phyloP scores from a whole-genome alignment of 2,329 filamentous ascomycete genomes.

The Emergomyces pasteurianus region DNA sequence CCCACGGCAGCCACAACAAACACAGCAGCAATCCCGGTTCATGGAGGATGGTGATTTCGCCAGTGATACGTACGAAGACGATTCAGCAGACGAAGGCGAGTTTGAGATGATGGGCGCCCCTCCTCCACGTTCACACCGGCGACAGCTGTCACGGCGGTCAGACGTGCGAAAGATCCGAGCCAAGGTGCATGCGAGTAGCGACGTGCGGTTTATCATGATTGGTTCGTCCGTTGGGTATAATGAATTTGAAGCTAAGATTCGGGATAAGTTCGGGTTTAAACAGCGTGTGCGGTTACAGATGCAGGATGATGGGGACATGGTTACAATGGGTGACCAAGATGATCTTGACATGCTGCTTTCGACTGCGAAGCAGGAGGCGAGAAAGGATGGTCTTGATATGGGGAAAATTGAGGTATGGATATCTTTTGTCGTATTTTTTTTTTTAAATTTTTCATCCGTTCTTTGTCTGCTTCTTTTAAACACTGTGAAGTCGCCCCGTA shows the following conservation, averaged over 20 bases:
- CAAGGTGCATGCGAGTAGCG: slow-evolving; percentile 76
- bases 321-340: slow-evolving; percentile 93
- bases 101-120: slow-evolving; percentile 64
- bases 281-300: slow-evolving; percentile 65
- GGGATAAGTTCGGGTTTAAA: slow-evolving; percentile 69
- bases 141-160: slow-evolving; percentile 32
- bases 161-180: slow-evolving; percentile 71
- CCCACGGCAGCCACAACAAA: slow-evolving; percentile 26
- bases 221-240: slow-evolving; percentile 58
- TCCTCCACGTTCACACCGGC: slow-evolving; percentile 19
- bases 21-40: slow-evolving; percentile 46
- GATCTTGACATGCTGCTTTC: slow-evolving; percentile 81
- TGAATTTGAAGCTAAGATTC: slow-evolving; percentile 66
- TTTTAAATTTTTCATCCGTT: not conserved
- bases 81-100: slow-evolving; percentile 60
- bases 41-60: slow-evolving; percentile 69
- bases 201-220: slow-evolving; percentile 89
- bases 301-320: slow-evolving; percentile 87
- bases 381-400: slow-evolving; percentile 64
- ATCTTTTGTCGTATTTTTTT: not conserved
- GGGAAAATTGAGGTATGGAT: slow-evolving; percentile 85
- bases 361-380: slow-evolving; percentile 54
- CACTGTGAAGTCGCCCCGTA: not conserved
- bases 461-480: not conserved
- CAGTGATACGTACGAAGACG: slow-evolving; percentile 57